Conservation (phyloP, 371 early-diverging fungal species). For the Syncephalastrum monosporum region DNA sequence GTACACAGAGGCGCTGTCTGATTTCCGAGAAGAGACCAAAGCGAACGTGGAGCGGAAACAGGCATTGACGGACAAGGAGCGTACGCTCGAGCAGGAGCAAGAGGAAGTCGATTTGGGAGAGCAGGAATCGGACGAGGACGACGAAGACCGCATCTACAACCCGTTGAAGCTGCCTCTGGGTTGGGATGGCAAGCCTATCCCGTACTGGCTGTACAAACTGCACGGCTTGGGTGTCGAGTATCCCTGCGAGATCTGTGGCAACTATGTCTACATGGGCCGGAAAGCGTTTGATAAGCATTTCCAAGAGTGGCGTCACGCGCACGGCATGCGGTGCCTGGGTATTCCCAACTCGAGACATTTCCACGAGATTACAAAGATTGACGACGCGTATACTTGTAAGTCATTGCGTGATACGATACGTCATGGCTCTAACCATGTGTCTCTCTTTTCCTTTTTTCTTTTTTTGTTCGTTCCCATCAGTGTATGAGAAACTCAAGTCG, state of each 20-base stretch:
- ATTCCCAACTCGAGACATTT: slow-evolving; percentile 94
- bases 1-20: slow-evolving; percentile 59
- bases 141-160: slow-evolving; percentile 92
- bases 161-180: slow-evolving; percentile 96
- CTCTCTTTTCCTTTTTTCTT: slow-evolving; percentile 2
- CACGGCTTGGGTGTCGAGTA: slow-evolving; percentile 96
- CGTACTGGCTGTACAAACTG: slow-evolving; percentile 97
- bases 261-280: slow-evolving; percentile 94
- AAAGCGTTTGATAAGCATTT: slow-evolving; percentile 97
- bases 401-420: slow-evolving; percentile 13
- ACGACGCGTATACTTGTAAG: slow-evolving; percentile 88
- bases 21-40: slow-evolving; percentile 76
- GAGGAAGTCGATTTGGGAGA: slow-evolving; percentile 74
- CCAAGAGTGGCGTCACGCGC: slow-evolving; percentile 94
- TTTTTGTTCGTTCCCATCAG: slow-evolving; percentile 34
- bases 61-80: slow-evolving; percentile 88
- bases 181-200: slow-evolving; percentile 99
- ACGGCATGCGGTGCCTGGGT: slow-evolving; percentile 93
- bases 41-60: slow-evolving; percentile 92
- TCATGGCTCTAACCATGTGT: background rate
- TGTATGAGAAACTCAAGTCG: slow-evolving; percentile 83
- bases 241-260: slow-evolving; percentile 97
- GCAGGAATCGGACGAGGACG: slow-evolving; percentile 80
- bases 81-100: slow-evolving; percentile 68
- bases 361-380: slow-evolving; percentile 91